phyloP scores from a whole-genome alignment of 2,329 filamentous ascomycete genomes.

The Talaromyces verruculosus region DNA sequence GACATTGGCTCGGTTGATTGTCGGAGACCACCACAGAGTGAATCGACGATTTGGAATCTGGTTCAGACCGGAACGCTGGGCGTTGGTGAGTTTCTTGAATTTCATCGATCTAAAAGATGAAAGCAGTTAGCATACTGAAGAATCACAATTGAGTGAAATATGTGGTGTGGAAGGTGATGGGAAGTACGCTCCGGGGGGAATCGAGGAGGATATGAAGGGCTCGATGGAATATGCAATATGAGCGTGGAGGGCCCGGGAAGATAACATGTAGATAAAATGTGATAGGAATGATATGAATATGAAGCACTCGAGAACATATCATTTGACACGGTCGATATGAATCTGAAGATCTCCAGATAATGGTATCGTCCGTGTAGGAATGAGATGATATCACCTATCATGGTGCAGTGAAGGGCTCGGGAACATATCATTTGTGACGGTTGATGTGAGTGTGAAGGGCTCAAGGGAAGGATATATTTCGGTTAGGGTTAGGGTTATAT shows the following conservation, averaged over 20 bases:
- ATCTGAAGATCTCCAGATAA: not conserved
- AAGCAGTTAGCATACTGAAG: slow-evolving; percentile 4
- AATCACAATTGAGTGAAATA: not conserved
- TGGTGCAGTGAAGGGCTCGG: not conserved
- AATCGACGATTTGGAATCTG: slow-evolving; percentile 99
- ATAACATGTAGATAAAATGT: not conserved
- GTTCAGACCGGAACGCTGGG: slow-evolving; percentile 92
- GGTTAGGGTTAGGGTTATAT: not conserved
- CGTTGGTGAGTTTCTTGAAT: slow-evolving; percentile 98
- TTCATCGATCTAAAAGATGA: slow-evolving; percentile 64
- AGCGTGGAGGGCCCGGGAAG: not conserved
- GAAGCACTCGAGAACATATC: not conserved
- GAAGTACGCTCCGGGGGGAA: not conserved
- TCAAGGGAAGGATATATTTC: not conserved
- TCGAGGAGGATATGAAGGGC: not conserved
- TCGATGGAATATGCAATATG: not conserved
- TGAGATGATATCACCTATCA: not conserved
- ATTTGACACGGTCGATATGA: not conserved
- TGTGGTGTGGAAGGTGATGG: not conserved
- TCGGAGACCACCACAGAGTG: slow-evolving; percentile 95
- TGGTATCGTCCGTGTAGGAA: not conserved
- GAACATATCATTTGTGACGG: not conserved
- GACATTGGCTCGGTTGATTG: slow-evolving; percentile 92
- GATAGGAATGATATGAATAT: not conserved
- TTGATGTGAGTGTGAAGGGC: not conserved